Evolutionary conservation across 2,329 filamentous ascomycete species (phyloP).

Genomic region (Aureobasidium leucospermi): DNA sequence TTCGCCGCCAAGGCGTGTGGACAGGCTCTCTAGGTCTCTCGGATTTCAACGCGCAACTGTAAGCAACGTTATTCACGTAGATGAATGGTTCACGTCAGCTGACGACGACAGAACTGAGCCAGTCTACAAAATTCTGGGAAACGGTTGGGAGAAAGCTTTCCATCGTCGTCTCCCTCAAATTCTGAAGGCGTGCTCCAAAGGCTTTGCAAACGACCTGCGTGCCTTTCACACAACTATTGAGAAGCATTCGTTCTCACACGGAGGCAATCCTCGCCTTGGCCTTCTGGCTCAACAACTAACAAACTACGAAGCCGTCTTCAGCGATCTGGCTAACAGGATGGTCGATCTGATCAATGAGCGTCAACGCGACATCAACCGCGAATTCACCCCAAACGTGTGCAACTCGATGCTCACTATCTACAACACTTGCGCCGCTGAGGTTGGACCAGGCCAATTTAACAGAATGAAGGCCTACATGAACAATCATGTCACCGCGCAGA

Average conservation of each 20-base stretch:
- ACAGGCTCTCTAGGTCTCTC: conserved; percentile 31
- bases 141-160: conserved; percentile 39
- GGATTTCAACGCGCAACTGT: conserved; percentile 36
- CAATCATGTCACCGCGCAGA: conserved; percentile 34
- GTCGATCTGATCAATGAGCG: conserved; percentile 33
- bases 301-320: conserved; percentile 36
- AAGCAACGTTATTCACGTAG: neutral
- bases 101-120: conserved; percentile 21
- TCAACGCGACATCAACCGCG: conserved; percentile 48
- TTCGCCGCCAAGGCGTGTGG: conserved; percentile 44
- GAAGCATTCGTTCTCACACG: conserved; percentile 31
- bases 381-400: conserved; percentile 45
- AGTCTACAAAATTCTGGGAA: conserved; percentile 33
- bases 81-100: neutral
- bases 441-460: conserved; percentile 39
- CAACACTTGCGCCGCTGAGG: conserved; percentile 36
- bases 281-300: conserved; percentile 36
- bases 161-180: conserved; percentile 36
- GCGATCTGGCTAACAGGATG: conserved; percentile 29
- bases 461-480: conserved; percentile 49
- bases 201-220: conserved; percentile 27
- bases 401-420: conserved; percentile 43
- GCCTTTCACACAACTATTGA: conserved; percentile 39
- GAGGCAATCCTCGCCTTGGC: conserved; percentile 33
- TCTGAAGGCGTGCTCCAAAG: conserved; percentile 30